Evolutionary conservation across 2,329 filamentous ascomycete species (phyloP).

Genomic region (Xylariaceae sp.): DNA sequence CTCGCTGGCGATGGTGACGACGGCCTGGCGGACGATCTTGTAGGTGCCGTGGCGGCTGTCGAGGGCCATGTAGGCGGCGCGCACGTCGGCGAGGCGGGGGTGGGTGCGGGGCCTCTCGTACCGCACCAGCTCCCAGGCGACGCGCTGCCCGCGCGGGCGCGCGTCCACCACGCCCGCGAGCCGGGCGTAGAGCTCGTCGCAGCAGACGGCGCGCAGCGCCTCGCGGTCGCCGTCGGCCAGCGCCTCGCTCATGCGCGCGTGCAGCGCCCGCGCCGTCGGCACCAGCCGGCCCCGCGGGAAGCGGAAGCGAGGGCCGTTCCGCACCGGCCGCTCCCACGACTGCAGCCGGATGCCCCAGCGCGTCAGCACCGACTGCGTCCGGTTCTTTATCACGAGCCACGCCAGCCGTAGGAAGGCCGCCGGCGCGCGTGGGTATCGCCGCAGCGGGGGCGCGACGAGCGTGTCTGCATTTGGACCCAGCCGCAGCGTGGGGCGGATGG

Average conservation of each 20-base stretch:
- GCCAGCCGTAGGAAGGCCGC: constrained; percentile 15
- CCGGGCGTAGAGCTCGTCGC: constrained; percentile 40
- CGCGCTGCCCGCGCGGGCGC: constrained; percentile 37
- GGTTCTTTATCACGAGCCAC: constrained; percentile 25
- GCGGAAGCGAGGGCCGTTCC: constrained; percentile 36
- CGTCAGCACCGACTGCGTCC: constrained; percentile 25
- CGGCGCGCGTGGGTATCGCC: constrained; percentile 18
- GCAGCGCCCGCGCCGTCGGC: constrained; percentile 50
- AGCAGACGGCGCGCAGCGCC: constrained; percentile 46
- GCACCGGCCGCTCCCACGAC: constrained; percentile 35
- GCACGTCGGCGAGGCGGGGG: constrained; percentile 48
- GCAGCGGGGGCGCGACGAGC: constrained; percentile 20
- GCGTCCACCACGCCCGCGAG: constrained; percentile 47
- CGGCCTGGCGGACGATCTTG: constrained; percentile 44
- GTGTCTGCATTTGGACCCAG: too few species aligned
- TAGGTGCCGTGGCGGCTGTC: constrained; percentile 24
- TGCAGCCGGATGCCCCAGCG: constrained; percentile 32
- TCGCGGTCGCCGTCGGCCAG: constrained; percentile 51
- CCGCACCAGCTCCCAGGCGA: constrained; percentile 47
- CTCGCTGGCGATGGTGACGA: constrained; percentile 51
- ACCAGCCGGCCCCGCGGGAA: constrained; percentile 33
- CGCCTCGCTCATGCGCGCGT: constrained; percentile 53
- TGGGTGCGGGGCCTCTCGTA: constrained; percentile 36
- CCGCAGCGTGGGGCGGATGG: too few species aligned
- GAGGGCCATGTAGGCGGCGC: constrained; percentile 39